Evolutionary conservation across 1,139 yeast genomes (phyloP), one percentile per base, ranked within the genome.

Genomic region (Suhomyces ambrosiae): DNA sequence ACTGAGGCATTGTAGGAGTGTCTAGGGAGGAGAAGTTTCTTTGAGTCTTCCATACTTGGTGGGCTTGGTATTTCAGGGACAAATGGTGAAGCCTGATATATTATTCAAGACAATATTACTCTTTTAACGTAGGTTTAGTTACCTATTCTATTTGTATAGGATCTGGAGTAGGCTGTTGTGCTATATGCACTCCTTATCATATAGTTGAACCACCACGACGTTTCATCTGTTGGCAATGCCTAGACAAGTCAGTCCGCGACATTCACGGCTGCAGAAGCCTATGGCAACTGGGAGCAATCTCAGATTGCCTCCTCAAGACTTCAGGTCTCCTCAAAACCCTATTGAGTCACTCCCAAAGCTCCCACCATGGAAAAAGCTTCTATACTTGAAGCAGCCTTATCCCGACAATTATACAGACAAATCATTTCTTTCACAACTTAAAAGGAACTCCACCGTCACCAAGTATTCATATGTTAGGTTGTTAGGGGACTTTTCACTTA

Each of bases 321-420:
- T 24, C 5, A 14, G 27, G 15, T 12, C 5, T 12, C 14, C 15
- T 6, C 27, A 10, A 24, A n/a, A 11, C 15, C 27, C 27, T 5
- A 8, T 21, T 9, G 23, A 28, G 19, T 16, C 8, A 8, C 12
- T 16, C 8, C n/a, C 15, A 6, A 33, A 24, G 22, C 44, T 44
- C 15, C 47, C 51, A 1, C 66, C 72, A 11, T 90, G 97, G 97
- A 75, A 84, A 50, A 86, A 94, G 54, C 75, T 89, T 30, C 72
- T 92, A n/a, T 92, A 96, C 82, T 75, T 86, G 30, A 75, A 76
- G 43, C 97, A 90, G 55, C 86, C 86, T 10, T 90, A 82, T 54
- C 95, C 96, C 0, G 98, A 92, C 58, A 92, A 89, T 60, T 87
- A 87, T 62, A 92, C 95, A 2, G 95, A 89, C 54, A 63, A 66